Conservation (phyloP, 148 eudicot genomes). For the Fagopyrum esculentum region DNA sequence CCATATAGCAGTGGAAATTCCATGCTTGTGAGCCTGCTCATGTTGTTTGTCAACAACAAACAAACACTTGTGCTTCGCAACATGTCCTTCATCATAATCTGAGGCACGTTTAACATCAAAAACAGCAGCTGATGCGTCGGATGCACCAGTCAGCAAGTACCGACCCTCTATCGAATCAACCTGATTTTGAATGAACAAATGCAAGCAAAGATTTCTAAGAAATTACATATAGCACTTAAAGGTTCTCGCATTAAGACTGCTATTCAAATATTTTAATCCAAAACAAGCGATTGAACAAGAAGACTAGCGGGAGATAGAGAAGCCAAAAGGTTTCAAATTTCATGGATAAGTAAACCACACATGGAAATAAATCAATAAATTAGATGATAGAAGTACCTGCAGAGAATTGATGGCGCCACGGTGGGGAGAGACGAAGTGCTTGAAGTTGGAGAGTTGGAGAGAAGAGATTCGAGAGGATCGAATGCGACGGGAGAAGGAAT, state of each 20-base stretch:
- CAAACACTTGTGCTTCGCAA: conserved; percentile 63
- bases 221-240: neutral
- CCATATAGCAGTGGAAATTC: conserved; percentile 86
- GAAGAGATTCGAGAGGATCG: conserved; percentile 51
- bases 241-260: neutral
- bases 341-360: neutral
- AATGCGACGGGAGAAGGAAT: conserved; percentile 54
- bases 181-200: conserved; percentile 61
- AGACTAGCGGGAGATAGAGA: neutral
- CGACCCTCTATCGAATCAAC: conserved; percentile 99
- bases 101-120: conserved; percentile 79
- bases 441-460: conserved; percentile 72
- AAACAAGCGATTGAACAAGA: neutral
- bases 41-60: conserved; percentile 73
- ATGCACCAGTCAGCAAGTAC: conserved; percentile 74
- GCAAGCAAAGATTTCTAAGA: conserved; percentile 24
- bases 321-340: conserved; percentile 1
- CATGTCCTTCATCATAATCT: conserved; percentile 49
- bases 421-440: conserved; percentile 77
- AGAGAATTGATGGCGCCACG: conserved; percentile 89
- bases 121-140: conserved; percentile 84
- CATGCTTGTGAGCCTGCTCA: conserved; percentile 72
- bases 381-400: conserved; percentile 44
- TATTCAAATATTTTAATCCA: neutral
- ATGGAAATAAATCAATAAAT: neutral